Evolutionary conservation across 177 flowering plant species (phyloP), one percentile per base, ranked within the genome.

Genomic region (Tripterygium wilfordii): DNA sequence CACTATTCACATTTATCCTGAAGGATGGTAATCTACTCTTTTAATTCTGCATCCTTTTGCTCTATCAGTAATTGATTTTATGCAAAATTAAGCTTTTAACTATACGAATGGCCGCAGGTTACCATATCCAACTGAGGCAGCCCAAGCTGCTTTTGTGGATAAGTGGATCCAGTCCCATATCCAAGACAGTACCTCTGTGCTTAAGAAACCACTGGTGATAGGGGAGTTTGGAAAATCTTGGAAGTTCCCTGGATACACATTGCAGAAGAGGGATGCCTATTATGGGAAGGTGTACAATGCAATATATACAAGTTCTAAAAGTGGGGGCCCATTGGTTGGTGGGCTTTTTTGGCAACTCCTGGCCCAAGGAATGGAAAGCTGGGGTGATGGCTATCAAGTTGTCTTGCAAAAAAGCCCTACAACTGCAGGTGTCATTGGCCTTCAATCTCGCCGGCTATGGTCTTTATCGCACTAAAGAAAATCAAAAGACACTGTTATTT

Each of bases 1-100:
- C 25, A 75, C 84, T 1, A 68, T 78, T 24, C 91, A 78, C 53
- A 47, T 74, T 37, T 82, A 82, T 49, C 75, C 82, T 18, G 88
- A 82, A 13, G 65, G 62, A 60, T 82, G 85, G 88, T 76, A 69
- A 53, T 12, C 5, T n/a, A n/a, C n/a, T n/a, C n/a, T n/a, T n/a
- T n/a, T n/a, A n/a, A n/a, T n/a, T n/a, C n/a, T n/a, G n/a, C n/a
- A n/a, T n/a, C n/a, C n/a, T n/a, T n/a, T n/a, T n/a, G n/a, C n/a
- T n/a, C n/a, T n/a, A n/a, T n/a, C n/a, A n/a, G n/a, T n/a, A 35
- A 35, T 35, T 35, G 7, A 5, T 35, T 10, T 15, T 35, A 6
- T 35, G 38, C 14, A 10, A 6, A 35, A 6, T 15, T 10, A 35
- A 35, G 3, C 38, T 6, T 5, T 6, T 5, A 10, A 35, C 5